Evolutionary conservation across 2,329 filamentous ascomycete species (phyloP).

Genomic region (Xenosphaeropsis pyriputrescens): DNA sequence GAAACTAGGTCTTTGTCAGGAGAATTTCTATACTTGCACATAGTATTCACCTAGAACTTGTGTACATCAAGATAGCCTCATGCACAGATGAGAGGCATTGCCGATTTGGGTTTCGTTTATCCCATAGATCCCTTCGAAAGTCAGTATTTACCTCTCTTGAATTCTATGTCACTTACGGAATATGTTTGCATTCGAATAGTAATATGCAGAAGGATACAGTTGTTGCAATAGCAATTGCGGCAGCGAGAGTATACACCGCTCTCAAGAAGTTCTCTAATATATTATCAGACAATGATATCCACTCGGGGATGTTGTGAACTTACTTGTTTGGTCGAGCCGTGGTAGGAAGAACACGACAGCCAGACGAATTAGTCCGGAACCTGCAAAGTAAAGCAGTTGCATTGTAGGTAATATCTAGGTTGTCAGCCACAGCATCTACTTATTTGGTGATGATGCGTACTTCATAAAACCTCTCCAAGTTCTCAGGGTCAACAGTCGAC

Average conservation of each 20-base stretch:
- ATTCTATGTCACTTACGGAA: conserved; percentile 1
- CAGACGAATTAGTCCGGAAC: conserved; percentile 18
- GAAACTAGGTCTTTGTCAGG: conserved; percentile 5
- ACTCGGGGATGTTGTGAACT: conserved; percentile 2
- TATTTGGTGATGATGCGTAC: conserved; percentile 7
- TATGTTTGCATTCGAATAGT: conserved; percentile 5
- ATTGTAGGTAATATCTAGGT: conserved; percentile 1
- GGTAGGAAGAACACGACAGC: conserved; percentile 21
- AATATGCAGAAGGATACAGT: conserved; percentile 4
- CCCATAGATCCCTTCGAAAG: conserved; percentile 3
- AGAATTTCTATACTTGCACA: too few relatives aligned
- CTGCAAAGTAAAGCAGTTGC: conserved; percentile 14
- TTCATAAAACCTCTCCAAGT: background rate
- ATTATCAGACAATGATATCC: background rate
- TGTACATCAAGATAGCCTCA: conserved; percentile 18
- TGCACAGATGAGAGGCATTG: conserved; percentile 12
- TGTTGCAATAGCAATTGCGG: conserved; percentile 3
- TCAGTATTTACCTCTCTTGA: background rate
- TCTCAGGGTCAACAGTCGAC: background rate
- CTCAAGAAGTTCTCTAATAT: conserved; percentile 2
- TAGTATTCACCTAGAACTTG: conserved; percentile 8
- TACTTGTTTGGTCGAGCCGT: conserved; percentile 20
- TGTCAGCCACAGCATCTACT: conserved; percentile 10
- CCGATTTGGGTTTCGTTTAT: conserved; percentile 6
- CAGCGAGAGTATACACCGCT: conserved; percentile 2